These are phyloP conservation scores for Aspergillus olivimuriae DNA, from an alignment of 495 filamentous ascomycete species.

Conservation along the genomic window DNA sequence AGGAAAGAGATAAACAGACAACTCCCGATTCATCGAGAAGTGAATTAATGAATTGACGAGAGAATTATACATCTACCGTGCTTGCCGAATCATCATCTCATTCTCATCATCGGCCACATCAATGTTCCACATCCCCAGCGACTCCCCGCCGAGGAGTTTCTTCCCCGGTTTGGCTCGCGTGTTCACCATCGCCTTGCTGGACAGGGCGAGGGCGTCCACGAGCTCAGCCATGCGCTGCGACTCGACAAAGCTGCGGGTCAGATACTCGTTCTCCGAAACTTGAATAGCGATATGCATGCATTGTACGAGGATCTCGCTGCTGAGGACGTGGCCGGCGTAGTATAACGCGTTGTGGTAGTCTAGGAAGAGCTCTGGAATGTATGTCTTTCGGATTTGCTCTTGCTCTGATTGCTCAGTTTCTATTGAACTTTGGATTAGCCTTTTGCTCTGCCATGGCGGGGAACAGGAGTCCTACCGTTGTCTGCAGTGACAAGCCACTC, in stretches of 20 bases:
- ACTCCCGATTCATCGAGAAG: too few species aligned
- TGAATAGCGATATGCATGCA: slow-evolving; percentile 71
- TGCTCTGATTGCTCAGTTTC: slow-evolving; percentile 37
- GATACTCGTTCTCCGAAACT: slow-evolving; percentile 55
- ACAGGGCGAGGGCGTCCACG: slow-evolving; percentile 63
- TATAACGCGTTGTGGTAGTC: slow-evolving; percentile 73
- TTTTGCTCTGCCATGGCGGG: too few species aligned
- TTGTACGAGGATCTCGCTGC: slow-evolving; percentile 59
- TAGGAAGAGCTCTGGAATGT: slow-evolving; percentile 75
- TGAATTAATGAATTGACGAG: background rate
- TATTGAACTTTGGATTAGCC: too few species aligned
- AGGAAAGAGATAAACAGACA: too few species aligned
- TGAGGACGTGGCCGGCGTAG: slow-evolving; percentile 57
- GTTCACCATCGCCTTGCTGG: slow-evolving; percentile 67
- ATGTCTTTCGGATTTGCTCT: slow-evolving; percentile 57
- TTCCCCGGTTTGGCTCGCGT: slow-evolving; percentile 30
- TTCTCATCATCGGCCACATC: slow-evolving; percentile 23
- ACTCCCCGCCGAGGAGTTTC: slow-evolving; percentile 32
- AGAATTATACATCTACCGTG: slow-evolving; percentile 7
- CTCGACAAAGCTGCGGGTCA: slow-evolving; percentile 59
- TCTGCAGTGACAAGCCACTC: slow-evolving; percentile 31
- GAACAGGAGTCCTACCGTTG: slow-evolving; percentile 27
- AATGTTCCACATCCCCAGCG: slow-evolving; percentile 44
- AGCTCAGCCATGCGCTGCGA: slow-evolving; percentile 70
- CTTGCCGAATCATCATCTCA: slow-evolving; percentile 7